Evolutionary conservation across 2,329 filamentous ascomycete genomes (phyloP).

Genomic region (Botrytis aclada): DNA sequence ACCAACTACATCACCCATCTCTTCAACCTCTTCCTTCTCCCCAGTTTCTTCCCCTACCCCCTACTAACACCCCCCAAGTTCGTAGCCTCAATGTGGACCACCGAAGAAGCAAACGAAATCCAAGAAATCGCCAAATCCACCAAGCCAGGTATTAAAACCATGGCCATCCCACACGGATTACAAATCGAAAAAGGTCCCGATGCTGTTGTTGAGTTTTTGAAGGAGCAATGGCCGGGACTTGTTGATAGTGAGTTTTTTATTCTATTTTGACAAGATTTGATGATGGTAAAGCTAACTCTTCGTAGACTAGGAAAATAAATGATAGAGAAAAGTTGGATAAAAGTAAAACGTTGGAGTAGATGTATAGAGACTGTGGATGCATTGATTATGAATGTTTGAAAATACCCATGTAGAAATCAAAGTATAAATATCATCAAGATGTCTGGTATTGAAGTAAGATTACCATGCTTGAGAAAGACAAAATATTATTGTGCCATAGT

Average conservation of each 20-base stretch:
- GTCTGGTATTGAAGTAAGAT: background rate
- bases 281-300: background rate
- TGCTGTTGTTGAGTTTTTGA: conserved; percentile 52
- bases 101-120: conserved; percentile 48
- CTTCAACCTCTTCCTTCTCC: background rate
- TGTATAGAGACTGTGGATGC: background rate
- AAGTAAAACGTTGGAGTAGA: background rate
- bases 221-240: conserved; percentile 39
- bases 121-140: conserved; percentile 27
- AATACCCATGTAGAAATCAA: background rate
- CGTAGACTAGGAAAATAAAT: background rate
- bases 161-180: conserved; percentile 52
- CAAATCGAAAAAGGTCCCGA: conserved; percentile 53
- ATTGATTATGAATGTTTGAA: background rate
- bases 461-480: background rate
- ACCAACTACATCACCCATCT: background rate
- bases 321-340: background rate
- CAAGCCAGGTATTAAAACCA: conserved; percentile 48
- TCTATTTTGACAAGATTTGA: background rate
- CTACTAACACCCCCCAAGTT: conserved; percentile 44
- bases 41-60: too few species aligned
- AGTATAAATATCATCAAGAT: too few species aligned
- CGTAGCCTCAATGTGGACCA: conserved; percentile 54
- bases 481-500: background rate
- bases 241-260: conserved; percentile 21